Evolutionary conservation across 805 yeast genomes (phyloP).

Genomic region (Starmerella apis): DNA sequence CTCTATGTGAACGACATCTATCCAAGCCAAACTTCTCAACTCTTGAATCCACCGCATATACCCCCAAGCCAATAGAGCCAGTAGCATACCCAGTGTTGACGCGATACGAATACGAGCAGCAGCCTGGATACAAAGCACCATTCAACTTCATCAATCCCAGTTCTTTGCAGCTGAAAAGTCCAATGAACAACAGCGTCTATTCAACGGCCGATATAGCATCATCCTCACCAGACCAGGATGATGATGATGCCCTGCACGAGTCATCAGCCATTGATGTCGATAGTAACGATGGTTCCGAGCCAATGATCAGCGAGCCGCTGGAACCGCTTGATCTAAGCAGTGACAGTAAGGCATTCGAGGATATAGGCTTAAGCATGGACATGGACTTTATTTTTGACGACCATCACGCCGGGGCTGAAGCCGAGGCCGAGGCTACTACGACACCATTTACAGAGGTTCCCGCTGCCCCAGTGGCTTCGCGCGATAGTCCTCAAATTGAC

Average conservation of each 20-base stretch:
- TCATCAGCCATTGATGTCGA: neutral
- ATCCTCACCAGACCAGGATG: neutral
- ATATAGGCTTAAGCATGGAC: conserved; percentile 8
- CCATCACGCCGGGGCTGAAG: neutral
- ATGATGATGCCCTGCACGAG: neutral
- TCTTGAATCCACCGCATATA: conserved; percentile 9
- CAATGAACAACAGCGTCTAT: neutral
- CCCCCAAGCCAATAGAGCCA: conserved; percentile 6
- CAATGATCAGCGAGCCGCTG: neutral
- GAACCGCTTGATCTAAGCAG: neutral
- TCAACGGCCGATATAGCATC: neutral
- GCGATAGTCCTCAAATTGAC: neutral
- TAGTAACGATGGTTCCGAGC: neutral
- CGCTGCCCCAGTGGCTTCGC: neutral
- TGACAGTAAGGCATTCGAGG: conserved; percentile 2
- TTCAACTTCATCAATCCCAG: conserved; percentile 19
- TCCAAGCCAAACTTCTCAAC: conserved; percentile 14
- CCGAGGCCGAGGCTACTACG: too few species aligned
- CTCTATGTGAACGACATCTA: conserved; percentile 12
- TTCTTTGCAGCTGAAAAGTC: conserved; percentile 13
- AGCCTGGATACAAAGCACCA: conserved; percentile 13
- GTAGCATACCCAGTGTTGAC: neutral
- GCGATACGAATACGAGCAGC: conserved; percentile 4
- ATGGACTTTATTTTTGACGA: conserved; percentile 9
- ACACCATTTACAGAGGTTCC: neutral